These are phyloP conservation scores for Diaporthe helianthi DNA, from an alignment of 2,329 filamentous ascomycete genomes.

Conservation along the genomic window DNA sequence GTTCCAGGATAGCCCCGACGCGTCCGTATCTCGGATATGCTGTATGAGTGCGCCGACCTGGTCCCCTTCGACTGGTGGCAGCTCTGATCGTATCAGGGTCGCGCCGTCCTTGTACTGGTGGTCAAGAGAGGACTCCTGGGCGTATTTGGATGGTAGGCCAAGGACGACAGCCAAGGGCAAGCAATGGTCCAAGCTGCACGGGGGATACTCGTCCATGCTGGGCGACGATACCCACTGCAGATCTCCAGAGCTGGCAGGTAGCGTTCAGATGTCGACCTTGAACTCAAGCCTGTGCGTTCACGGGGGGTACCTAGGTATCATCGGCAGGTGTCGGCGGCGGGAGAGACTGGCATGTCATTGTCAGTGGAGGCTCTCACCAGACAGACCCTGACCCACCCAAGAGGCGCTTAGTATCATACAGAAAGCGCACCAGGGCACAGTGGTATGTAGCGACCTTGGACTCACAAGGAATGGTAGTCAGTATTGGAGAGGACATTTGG, in stretches of 20 bases:
- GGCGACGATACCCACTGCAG: background rate
- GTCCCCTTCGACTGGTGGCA: slow-evolving; percentile 69
- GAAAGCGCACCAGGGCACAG: background rate
- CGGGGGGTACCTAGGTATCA: background rate
- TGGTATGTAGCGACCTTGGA: background rate
- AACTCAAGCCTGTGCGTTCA: background rate
- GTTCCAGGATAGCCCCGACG: slow-evolving; percentile 71
- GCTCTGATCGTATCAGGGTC: slow-evolving; percentile 72
- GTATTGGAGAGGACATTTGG: slow-evolving; percentile 13
- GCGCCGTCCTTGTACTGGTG: slow-evolving; percentile 64
- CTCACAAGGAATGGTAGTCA: background rate
- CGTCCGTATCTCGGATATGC: slow-evolving; percentile 72
- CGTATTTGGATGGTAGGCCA: slow-evolving; percentile 64
- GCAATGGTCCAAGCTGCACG: slow-evolving; percentile 84
- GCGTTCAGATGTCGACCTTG: background rate
- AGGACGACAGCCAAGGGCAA: slow-evolving; percentile 84
- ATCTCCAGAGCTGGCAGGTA: background rate
- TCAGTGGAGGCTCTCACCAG: slow-evolving; percentile 28
- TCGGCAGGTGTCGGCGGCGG: background rate
- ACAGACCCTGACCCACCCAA: slow-evolving; percentile 6
- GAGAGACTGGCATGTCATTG: slow-evolving; percentile 13
- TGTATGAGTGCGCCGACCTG: slow-evolving; percentile 70
- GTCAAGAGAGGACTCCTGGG: slow-evolving; percentile 51
- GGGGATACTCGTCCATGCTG: slow-evolving; percentile 81
- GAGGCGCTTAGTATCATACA: background rate